Conservation (phyloP, 768 basidiomycete genomes). For the Russula brevipes region DNA sequence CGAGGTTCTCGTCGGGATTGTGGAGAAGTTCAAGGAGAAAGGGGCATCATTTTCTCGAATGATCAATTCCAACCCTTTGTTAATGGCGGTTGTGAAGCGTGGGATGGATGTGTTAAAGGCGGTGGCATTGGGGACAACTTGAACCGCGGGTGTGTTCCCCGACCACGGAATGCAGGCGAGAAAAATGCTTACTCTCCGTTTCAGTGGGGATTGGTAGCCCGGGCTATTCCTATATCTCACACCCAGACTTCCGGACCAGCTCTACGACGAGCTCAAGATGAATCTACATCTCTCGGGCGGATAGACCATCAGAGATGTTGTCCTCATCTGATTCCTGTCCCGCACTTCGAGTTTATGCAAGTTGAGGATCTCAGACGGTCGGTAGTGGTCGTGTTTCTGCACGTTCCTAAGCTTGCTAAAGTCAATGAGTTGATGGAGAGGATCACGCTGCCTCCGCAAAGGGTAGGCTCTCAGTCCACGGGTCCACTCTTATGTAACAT, state of each 20-base stretch:
- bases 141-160: slow-evolving; percentile 55
- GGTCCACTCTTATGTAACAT: too few species aligned
- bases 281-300: slow-evolving; percentile 92
- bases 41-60: slow-evolving; percentile 71
- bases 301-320: slow-evolving; percentile 68
- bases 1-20: slow-evolving; percentile 59
- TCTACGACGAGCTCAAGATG: slow-evolving; percentile 96
- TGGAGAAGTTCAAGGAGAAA: slow-evolving; percentile 57
- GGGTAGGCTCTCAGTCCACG: too few species aligned
- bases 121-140: slow-evolving; percentile 81
- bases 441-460: too few species aligned
- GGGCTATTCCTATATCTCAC: slow-evolving; percentile 62
- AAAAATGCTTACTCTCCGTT: not conserved
- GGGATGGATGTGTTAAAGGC: slow-evolving; percentile 90
- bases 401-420: too few species aligned
- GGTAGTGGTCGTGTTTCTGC: too few species aligned
- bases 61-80: slow-evolving; percentile 79
- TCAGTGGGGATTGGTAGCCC: slow-evolving; percentile 79
- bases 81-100: slow-evolving; percentile 88
- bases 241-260: slow-evolving; percentile 1
- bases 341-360: slow-evolving; percentile 28
- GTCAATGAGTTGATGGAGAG: too few species aligned
- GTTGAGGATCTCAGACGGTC: too few species aligned
- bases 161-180: slow-evolving; percentile 1
- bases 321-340: slow-evolving; percentile 66